Evolutionary conservation across 169 alveolate genomes (phyloP).

Genomic region (Eimeria praecox): DNA sequence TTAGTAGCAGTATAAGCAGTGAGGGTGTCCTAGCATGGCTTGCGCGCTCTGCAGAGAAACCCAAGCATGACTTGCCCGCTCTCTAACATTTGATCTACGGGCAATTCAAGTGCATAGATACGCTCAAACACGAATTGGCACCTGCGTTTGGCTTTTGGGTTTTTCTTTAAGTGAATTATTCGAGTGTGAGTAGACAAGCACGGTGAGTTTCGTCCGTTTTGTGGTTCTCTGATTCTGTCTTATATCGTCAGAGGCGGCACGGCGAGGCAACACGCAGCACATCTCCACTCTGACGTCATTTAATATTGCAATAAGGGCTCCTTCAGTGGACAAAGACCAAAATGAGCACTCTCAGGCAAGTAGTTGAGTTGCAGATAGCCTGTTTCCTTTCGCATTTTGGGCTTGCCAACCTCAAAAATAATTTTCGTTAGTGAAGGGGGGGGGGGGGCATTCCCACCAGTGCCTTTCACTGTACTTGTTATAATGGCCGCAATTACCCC

Average conservation of each 20-base stretch:
- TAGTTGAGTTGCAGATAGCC: background rate
- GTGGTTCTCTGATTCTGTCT: background rate
- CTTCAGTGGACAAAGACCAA: constrained; percentile 32
- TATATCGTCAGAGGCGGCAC: constrained; percentile 21
- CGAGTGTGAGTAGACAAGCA: background rate
- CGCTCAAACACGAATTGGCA: background rate
- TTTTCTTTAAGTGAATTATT: background rate
- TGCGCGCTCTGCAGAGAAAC: background rate
- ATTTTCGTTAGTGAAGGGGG: background rate
- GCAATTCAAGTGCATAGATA: background rate
- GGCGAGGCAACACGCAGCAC: constrained; percentile 45
- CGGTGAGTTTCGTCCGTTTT: background rate
- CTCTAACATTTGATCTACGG: background rate
- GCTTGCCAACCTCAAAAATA: background rate
- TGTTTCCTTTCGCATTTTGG: background rate
- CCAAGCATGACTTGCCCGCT: background rate
- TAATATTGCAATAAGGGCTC: constrained; percentile 56
- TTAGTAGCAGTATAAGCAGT: background rate
- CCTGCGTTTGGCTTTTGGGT: background rate
- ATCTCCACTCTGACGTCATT: constrained; percentile 33
- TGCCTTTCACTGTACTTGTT: background rate
- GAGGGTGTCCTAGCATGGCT: background rate
- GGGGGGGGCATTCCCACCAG: background rate
- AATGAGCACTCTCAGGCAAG: background rate
- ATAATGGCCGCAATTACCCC: background rate